Conservation (phyloP, 192 early-diverging fungal species). For the Backusella liffmaniae region DNA sequence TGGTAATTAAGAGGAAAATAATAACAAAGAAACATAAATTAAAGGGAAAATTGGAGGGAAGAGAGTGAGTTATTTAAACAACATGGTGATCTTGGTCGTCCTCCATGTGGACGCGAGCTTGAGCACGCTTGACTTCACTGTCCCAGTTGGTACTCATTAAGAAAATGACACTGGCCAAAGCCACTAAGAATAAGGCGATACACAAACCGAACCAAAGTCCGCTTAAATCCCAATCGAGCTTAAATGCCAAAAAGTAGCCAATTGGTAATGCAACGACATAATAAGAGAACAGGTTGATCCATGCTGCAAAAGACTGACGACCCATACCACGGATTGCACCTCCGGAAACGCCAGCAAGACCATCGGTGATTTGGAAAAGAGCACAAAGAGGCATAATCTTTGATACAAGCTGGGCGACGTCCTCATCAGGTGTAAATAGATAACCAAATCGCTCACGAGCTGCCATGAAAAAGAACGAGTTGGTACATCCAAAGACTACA, state of each 20-base stretch:
- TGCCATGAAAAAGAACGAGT: constrained; percentile 50
- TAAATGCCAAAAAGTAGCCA: constrained; percentile 57
- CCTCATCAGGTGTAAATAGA: constrained; percentile 65
- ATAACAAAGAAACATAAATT: neutral
- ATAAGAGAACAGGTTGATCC: constrained; percentile 58
- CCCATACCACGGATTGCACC: constrained; percentile 80
- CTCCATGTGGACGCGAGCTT: constrained; percentile 20
- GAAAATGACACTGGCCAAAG: constrained; percentile 6
- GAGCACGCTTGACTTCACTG: constrained; percentile 17
- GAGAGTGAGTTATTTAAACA: neutral
- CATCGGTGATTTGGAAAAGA: constrained; percentile 73
- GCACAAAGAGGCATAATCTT: constrained; percentile 78
- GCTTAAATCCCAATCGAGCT: constrained; percentile 48
- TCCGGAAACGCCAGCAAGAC: constrained; percentile 57
- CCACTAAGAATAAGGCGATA: constrained; percentile 37
- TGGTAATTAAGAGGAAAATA: neutral
- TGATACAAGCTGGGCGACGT: constrained; percentile 70
- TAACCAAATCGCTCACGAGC: constrained; percentile 60
- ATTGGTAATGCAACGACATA: constrained; percentile 72
- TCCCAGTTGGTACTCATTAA: constrained; percentile 27
- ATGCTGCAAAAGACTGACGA: constrained; percentile 63
- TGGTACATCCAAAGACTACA: constrained; percentile 49
- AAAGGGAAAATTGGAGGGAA: neutral
- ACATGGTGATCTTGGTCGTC: neutral
- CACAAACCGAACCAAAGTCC: constrained; percentile 66